Evolutionary conservation across 2,329 filamentous ascomycete species (phyloP).

Genomic region (Tothia fuscella): DNA sequence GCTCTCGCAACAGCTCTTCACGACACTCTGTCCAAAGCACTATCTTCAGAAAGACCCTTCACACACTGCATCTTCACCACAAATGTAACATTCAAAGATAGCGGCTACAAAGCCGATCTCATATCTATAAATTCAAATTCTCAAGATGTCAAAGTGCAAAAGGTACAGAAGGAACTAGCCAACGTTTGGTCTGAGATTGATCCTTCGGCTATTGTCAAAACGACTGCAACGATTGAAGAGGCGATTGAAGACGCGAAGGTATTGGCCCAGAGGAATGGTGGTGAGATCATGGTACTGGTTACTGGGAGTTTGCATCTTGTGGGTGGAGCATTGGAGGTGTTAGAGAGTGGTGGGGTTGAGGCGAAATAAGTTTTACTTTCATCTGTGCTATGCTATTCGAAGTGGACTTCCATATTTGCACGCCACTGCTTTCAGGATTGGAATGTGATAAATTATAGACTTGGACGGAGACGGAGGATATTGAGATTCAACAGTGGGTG

Average conservation of each 20-base stretch:
- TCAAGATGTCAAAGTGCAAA: constrained; percentile 44
- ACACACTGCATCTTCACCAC: constrained; percentile 68
- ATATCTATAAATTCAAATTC: constrained; percentile 50
- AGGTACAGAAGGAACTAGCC: constrained; percentile 57
- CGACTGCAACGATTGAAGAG: constrained; percentile 55
- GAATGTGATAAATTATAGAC: too few species aligned
- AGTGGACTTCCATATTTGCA: too few species aligned
- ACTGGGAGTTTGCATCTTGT: constrained; percentile 81
- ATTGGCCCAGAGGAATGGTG: constrained; percentile 17
- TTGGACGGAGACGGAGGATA: too few species aligned
- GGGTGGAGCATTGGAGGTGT: constrained; percentile 61
- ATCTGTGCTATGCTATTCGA: too few species aligned
- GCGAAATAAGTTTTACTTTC: too few species aligned
- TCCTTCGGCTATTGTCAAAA: constrained; percentile 36
- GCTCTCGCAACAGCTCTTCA: constrained; percentile 54
- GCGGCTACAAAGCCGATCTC: constrained; percentile 51
- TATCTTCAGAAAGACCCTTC: constrained; percentile 35
- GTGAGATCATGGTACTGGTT: constrained; percentile 48
- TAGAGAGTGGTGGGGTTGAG: constrained; percentile 39
- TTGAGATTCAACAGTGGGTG: too few species aligned
- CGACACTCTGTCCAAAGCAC: constrained; percentile 34
- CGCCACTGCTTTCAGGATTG: too few species aligned
- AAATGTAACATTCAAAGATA: constrained; percentile 54
- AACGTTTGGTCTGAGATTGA: constrained; percentile 40
- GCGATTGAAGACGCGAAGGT: constrained; percentile 48